phyloP scores from a whole-genome alignment of 1,139 yeast genomes.

The Protomyces inundatus region DNA sequence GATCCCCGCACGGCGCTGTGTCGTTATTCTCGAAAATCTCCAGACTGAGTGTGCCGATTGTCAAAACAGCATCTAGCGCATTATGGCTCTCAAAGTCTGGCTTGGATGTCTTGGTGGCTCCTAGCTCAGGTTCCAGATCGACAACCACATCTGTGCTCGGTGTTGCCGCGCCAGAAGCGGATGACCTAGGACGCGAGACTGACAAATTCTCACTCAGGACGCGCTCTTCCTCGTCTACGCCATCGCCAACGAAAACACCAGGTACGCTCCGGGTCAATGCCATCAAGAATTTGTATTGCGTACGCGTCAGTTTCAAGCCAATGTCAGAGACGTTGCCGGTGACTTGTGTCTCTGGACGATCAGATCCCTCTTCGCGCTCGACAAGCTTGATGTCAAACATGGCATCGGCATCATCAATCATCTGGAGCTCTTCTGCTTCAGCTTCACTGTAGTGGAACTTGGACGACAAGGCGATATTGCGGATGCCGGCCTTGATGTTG shows the following conservation, averaged over 20 bases:
- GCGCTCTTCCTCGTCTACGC: conserved; percentile 49
- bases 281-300: conserved; percentile 61
- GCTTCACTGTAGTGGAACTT: conserved; percentile 49
- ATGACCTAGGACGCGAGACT: not conserved
- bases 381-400: conserved; percentile 56
- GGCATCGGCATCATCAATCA: conserved; percentile 67
- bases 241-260: conserved; percentile 44
- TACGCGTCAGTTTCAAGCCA: conserved; percentile 65
- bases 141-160: not conserved
- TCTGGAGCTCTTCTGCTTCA: conserved; percentile 52
- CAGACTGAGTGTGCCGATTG: conserved; percentile 59
- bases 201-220: conserved; percentile 20
- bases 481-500: conserved; percentile 58
- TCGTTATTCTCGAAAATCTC: conserved; percentile 59
- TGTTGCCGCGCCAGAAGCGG: not conserved
- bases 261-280: conserved; percentile 55
- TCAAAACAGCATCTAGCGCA: conserved; percentile 51
- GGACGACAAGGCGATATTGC: conserved; percentile 64
- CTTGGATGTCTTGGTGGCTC: not conserved
- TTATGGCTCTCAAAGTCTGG: conserved; percentile 32
- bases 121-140: not conserved
- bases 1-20: conserved; percentile 37
- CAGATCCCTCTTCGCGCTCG: conserved; percentile 42
- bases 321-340: conserved; percentile 63
- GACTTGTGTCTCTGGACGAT: conserved; percentile 52